Evolutionary conservation across 306 rosid species (phyloP).

Genomic region (Cicer cuneatum): DNA sequence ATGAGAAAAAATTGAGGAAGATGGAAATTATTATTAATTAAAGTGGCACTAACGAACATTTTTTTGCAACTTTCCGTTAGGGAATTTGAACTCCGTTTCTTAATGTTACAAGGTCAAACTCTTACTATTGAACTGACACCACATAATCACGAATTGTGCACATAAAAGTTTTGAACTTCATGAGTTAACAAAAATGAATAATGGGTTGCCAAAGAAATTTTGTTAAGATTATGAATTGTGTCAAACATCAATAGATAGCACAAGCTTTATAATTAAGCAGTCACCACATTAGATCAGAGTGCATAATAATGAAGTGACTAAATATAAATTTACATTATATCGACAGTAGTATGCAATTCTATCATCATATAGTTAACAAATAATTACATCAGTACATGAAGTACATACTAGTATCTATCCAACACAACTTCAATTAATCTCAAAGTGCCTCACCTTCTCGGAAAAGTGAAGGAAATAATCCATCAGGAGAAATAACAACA

Average conservation of each 20-base stretch:
- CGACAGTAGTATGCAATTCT: neutral
- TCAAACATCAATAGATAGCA: neutral
- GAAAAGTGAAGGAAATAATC: conserved; percentile 86
- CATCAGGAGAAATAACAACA: conserved; percentile 96
- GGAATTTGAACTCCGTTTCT: too few species aligned
- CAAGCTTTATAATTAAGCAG: conserved; percentile 24
- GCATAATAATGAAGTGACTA: conserved; percentile 18
- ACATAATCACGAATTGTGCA: neutral
- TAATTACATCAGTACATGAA: conserved; percentile 7
- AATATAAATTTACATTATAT: conserved; percentile 10
- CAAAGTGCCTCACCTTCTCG: conserved; percentile 77
- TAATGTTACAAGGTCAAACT: too few species aligned
- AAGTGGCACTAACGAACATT: too few species aligned
- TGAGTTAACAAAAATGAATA: conserved; percentile 15
- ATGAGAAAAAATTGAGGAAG: too few species aligned
- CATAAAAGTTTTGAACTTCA: conserved; percentile 11
- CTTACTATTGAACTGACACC: too few species aligned
- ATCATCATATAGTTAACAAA: conserved; percentile 32
- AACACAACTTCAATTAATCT: conserved; percentile 28
- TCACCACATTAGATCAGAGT: conserved; percentile 20
- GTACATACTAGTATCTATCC: conserved; percentile 19
- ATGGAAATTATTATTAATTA: too few species aligned
- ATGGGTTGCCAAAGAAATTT: neutral
- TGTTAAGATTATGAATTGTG: neutral
- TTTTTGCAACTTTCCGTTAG: too few species aligned